These are phyloP conservation scores for Talaromyces adpressus DNA, from an alignment of 495 filamentous ascomycete species.

Conservation along the genomic window DNA sequence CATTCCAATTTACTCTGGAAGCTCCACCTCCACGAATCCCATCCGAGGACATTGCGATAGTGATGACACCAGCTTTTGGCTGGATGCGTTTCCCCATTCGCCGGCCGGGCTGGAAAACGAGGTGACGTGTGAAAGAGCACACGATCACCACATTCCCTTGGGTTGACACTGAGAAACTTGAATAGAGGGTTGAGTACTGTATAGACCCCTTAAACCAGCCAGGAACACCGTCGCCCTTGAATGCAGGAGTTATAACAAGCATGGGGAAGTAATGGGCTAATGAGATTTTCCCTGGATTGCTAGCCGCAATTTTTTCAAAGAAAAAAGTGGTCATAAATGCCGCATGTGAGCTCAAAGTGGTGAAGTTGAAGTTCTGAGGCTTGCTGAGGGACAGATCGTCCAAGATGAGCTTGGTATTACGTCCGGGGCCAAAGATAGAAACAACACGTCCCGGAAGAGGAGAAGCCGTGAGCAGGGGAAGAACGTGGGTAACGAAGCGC, in stretches of 20 bases:
- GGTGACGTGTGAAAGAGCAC: slow-evolving; percentile 2
- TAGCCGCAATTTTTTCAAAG: slow-evolving; percentile 12
- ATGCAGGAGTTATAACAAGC: slow-evolving; percentile 8
- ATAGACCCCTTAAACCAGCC: slow-evolving; percentile 1
- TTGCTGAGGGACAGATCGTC: slow-evolving; percentile 13
- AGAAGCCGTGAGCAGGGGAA: slow-evolving; percentile 16
- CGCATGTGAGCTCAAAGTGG: slow-evolving; percentile 5
- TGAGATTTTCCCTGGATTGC: slow-evolving; percentile 10
- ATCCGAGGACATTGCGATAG: slow-evolving; percentile 13
- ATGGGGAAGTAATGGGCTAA: slow-evolving; percentile 13
- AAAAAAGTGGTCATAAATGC: slow-evolving; percentile 15
- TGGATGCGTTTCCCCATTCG: not conserved
- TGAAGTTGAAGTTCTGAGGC: slow-evolving; percentile 7
- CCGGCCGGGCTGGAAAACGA: not conserved
- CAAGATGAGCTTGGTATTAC: slow-evolving; percentile 5
- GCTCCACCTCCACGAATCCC: slow-evolving; percentile 26
- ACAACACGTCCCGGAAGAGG: slow-evolving; percentile 11
- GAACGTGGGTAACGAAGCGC: slow-evolving; percentile 19
- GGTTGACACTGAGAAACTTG: not conserved
- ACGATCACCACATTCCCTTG: slow-evolving; percentile 1
- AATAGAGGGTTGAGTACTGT: not conserved
- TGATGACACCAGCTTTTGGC: slow-evolving; percentile 4
- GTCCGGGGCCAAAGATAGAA: slow-evolving; percentile 12
- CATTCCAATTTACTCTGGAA: slow-evolving; percentile 30
- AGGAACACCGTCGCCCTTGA: not conserved